Evolutionary conservation across 2,329 filamentous ascomycete species (phyloP).

Genomic region (Colletotrichum viniferum): DNA sequence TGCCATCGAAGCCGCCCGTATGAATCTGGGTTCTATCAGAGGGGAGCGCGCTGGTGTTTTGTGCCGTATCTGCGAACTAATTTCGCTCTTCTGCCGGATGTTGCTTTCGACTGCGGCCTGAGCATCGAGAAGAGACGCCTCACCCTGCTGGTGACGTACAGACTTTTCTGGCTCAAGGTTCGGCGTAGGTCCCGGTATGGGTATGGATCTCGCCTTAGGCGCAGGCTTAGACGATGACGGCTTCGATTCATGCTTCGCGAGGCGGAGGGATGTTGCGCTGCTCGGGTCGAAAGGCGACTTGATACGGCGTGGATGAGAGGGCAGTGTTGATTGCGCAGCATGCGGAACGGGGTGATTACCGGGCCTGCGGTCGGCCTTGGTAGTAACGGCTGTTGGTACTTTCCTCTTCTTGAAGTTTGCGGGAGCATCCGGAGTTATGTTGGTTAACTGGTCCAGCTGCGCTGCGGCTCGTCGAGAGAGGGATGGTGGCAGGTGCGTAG

Average conservation of each 20-base stretch:
- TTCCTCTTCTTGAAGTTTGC: constrained; percentile 5
- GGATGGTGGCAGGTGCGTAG: background rate
- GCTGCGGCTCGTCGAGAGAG: background rate
- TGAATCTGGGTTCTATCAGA: background rate
- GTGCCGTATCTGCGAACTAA: background rate
- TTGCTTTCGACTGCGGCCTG: background rate
- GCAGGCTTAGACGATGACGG: background rate
- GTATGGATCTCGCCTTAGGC: background rate
- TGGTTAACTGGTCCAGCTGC: background rate
- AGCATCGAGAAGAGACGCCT: background rate
- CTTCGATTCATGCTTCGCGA: background rate
- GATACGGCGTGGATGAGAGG: background rate
- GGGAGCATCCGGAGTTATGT: background rate
- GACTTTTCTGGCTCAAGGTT: background rate
- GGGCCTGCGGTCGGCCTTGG: background rate
- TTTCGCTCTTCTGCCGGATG: background rate
- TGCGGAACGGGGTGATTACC: background rate
- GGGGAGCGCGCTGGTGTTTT: background rate
- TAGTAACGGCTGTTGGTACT: background rate
- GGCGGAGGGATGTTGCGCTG: background rate
- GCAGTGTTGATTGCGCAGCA: background rate
- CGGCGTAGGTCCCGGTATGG: background rate
- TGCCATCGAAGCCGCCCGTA: background rate
- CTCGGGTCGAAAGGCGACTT: background rate
- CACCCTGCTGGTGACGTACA: background rate